Conservation (phyloP, 805 yeast species). For the Myxozyma lipomycoides region DNA sequence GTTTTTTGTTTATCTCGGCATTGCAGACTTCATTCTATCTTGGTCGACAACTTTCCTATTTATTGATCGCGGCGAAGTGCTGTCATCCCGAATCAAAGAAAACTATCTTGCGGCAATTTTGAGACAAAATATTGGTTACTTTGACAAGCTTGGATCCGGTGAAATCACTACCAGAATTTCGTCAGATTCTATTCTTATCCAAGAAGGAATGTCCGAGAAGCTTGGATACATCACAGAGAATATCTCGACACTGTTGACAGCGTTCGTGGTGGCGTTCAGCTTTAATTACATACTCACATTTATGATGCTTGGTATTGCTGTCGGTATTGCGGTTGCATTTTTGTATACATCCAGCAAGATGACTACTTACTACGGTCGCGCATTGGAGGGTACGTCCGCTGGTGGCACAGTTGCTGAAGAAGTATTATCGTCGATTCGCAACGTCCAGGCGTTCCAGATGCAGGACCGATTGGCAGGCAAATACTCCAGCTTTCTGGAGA, state of each 20-base stretch:
- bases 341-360: conserved; percentile 23
- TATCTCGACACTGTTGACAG: conserved; percentile 29
- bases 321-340: conserved; percentile 24
- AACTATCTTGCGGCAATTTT: conserved; percentile 31
- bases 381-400: conserved; percentile 29
- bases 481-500: conserved; percentile 28
- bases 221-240: conserved; percentile 29
- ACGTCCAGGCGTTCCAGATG: conserved; percentile 34
- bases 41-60: conserved; percentile 38
- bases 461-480: conserved; percentile 30
- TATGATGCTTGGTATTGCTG: conserved; percentile 28
- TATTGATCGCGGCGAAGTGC: conserved; percentile 42
- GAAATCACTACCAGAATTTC: conserved; percentile 34
- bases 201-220: conserved; percentile 35
- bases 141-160: conserved; percentile 34
- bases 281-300: conserved; percentile 28
- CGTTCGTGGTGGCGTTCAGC: conserved; percentile 30
- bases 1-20: conserved; percentile 42
- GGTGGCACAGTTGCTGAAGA: conserved; percentile 38
- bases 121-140: conserved; percentile 34
- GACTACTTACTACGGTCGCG: conserved; percentile 17
- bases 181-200: conserved; percentile 33
- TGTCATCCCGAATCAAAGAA: conserved; percentile 37
- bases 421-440: conserved; percentile 31
- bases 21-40: conserved; percentile 34